These are phyloP conservation scores for Tremella yokohamensis DNA, from an alignment of 768 basidiomycete genomes.

Conservation along the genomic window DNA sequence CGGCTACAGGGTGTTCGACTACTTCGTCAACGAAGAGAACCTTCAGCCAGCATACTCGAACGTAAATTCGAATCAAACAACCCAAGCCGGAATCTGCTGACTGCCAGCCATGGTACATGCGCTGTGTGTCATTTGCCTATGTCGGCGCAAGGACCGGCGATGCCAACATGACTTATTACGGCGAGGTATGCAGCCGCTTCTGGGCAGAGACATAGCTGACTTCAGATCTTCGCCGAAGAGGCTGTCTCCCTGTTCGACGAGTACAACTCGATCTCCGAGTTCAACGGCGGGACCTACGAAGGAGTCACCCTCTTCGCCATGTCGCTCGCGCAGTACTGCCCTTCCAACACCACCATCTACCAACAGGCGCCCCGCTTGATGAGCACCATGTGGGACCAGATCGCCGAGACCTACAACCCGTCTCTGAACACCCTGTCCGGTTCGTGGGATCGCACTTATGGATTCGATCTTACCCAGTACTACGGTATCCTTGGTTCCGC, in stretches of 20 bases:
- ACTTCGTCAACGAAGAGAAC: background rate
- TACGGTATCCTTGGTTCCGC: constrained; percentile 13
- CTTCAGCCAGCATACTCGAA: constrained; percentile 21
- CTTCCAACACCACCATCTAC: constrained; percentile 6
- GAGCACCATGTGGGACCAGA: constrained; percentile 10
- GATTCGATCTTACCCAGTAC: constrained; percentile 24
- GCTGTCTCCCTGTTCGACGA: constrained; percentile 12
- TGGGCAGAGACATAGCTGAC: background rate
- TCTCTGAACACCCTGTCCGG: constrained; percentile 20
- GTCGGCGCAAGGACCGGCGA: constrained; percentile 10
- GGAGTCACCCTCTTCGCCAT: constrained; percentile 25
- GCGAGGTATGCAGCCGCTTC: constrained; percentile 10
- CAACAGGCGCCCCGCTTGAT: constrained; percentile 16
- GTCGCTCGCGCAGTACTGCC: constrained; percentile 18
- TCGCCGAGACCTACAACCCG: constrained; percentile 26
- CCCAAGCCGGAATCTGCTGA: constrained; percentile 1
- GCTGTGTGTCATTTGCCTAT: constrained; percentile 16
- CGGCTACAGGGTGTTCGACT: constrained; percentile 10
- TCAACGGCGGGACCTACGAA: constrained; percentile 23
- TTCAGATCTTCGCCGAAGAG: constrained; percentile 14
- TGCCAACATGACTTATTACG: background rate
- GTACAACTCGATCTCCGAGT: constrained; percentile 18
- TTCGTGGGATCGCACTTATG: constrained; percentile 27
- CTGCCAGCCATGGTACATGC: constrained; percentile 17
- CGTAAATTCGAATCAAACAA: constrained; percentile 2